Percentiles rank a stretch among this genome's conserved stretches.
Evolutionary conservation across 495 filamentous ascomycete genomes (phyloP).

Genomic region (Podospora australis): DNA sequence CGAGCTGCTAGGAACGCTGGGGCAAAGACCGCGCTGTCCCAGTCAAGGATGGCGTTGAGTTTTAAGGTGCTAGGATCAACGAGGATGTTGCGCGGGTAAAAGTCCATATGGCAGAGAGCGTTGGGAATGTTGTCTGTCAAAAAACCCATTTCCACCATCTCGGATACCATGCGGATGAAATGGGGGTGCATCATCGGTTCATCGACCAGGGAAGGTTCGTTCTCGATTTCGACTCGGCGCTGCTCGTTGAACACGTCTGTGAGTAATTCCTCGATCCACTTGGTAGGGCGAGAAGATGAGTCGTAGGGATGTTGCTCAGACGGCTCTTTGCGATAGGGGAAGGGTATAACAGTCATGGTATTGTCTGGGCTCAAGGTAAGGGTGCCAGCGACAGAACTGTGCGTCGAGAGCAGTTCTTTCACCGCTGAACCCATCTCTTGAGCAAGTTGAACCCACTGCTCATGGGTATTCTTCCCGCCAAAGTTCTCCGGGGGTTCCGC

Average conservation of each 20-base stretch:
- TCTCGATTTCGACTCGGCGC: background rate
- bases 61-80: background rate
- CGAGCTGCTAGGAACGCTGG: constrained; percentile 3
- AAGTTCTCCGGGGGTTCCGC: background rate
- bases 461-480: background rate
- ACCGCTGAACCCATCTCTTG: background rate
- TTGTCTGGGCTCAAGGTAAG: background rate
- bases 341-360: background rate
- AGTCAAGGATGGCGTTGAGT: background rate
- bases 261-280: too few relatives aligned
- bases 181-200: background rate
- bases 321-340: too few relatives aligned
- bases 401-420: background rate
- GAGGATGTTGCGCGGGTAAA: constrained; percentile 2
- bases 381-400: background rate
- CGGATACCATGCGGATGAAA: background rate
- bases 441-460: background rate
- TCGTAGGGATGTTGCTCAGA: background rate
- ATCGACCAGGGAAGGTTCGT: background rate
- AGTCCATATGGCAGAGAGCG: constrained; percentile 1
- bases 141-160: background rate
- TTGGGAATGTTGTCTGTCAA: background rate
- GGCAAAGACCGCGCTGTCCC: constrained; percentile 4
- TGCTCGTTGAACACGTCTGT: background rate
- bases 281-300: too few relatives aligned